Evolutionary conservation across 305 asterid species (phyloP).

Genomic region (Coffea humblotiana): DNA sequence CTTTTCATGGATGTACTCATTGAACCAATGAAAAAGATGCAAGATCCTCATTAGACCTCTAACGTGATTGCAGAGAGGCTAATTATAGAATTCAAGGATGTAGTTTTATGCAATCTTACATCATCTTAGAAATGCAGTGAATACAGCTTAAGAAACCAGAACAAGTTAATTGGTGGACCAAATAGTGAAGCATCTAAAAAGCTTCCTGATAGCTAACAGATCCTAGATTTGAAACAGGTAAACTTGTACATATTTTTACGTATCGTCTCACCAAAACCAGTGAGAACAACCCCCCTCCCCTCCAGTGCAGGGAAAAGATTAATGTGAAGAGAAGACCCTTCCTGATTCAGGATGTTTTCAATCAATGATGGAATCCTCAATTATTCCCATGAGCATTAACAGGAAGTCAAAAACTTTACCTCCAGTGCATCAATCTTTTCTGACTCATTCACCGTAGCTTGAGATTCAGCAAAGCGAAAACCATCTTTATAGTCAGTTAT

Average conservation of each 20-base stretch:
- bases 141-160: background rate
- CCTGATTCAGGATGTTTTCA: background rate
- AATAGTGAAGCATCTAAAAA: background rate
- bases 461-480: conserved; percentile 58
- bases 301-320: too few relatives aligned
- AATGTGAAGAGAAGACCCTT: background rate
- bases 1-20: background rate
- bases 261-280: too few relatives aligned
- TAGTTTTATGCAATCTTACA: background rate
- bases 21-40: background rate
- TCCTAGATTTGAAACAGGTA: too few relatives aligned
- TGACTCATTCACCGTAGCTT: conserved; percentile 60
- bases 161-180: background rate
- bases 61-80: background rate
- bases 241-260: too few relatives aligned
- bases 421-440: conserved; percentile 93
- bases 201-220: background rate
- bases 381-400: background rate
- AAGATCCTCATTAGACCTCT: background rate
- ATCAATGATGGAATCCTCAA: background rate
- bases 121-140: background rate
- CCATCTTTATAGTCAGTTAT: conserved; percentile 62
- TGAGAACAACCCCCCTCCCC: too few relatives aligned
- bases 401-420: conserved; percentile 42
- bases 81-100: background rate